Evolutionary conservation across 495 filamentous ascomycete species (phyloP), one percentile per base, ranked within the genome.

Genomic region (Jackrogersella minutella): DNA sequence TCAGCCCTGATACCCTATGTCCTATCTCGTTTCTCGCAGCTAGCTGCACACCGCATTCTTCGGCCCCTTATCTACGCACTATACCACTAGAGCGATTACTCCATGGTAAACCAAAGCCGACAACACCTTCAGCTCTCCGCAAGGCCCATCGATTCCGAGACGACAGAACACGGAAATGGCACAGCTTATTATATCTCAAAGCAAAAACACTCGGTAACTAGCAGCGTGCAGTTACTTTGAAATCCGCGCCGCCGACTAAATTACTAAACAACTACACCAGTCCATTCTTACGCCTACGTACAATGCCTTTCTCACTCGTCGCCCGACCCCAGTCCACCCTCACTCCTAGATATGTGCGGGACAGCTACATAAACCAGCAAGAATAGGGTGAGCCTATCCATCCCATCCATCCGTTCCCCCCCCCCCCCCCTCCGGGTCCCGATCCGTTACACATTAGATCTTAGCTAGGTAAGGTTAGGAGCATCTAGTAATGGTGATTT

Each of bases 401-500:
- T 5, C 49, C 49, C 49, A 17, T 21, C 49, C 9, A 30, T 14
- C 34, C 9, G 13, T 14, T 14, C 9, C 9, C 34, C 34, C 4
- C 8, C 49, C 49, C 5, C 5, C 17, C 30, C 17, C 4, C 13
- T 21, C 37, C 22, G 19, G 9, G 31, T 22, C 37, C 47, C 24
- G 26, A n/a, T 19, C 44, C 28, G 26, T 50, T 65, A 58, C 54
- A 65, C 47, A 58, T 58, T 58, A 59, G 19, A 16, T 46, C 62
- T 59, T 47, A 54, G 34, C 47, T 53, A 47, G 14, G 17, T 50
- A 30, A 26, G 46, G 7, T 30, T 50, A 52, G 16, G 13, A 37
- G 13, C 28, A 13, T 52, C 44, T 51, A 44, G 16, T 39, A 37
- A 14, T 37, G 28, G 13, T 59, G 30, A 36, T 59, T 54, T 65